Evolutionary conservation across 345 rosid genomes (phyloP), one percentile per base, ranked within the genome.

Genomic region (Citrus trifoliata): DNA sequence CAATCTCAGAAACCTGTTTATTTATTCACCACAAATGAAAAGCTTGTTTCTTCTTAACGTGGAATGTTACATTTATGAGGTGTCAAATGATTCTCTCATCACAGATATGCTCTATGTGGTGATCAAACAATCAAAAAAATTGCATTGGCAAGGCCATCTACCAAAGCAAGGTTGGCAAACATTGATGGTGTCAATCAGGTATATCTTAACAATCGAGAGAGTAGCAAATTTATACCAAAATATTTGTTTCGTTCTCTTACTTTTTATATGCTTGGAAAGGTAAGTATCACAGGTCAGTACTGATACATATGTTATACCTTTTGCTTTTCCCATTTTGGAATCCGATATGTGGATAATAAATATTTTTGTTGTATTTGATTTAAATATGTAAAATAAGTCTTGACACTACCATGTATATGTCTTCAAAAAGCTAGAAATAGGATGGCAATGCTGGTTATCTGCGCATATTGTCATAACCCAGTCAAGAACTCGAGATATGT

Each of bases 151-250:
- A 83, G 87, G 79, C 90, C 88, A 22, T 87, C 87, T 40, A 82
- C 90, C 16, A 85, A 82, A 84, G 88, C 88, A 61, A 83, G 90
- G 73, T 69, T 87, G 71, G 87, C 87, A 33, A 87, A 87, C 78
- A 82, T 85, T 10, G 88, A 85, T 71, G 90, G 90, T 73, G 90
- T 87, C 79, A 87, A 85, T 78, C 90, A 87, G 90, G 88, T 83
- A 74, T 32, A 64, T 68, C 53, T n/a, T 68, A 37, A 37, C n/a
- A 19, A 40, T 35, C 28, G 71, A 38, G 51, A 66, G 6, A 55
- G 30, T 55, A 22, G 19, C 24, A 30, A 19, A 60, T 67, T 10
- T 59, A 30, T 68, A 10, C 7, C 24, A 2, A 28, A 19, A 10
- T 24, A 9, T 67, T 42, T 65, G 65, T 32, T 40, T 32, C 7